These are phyloP conservation scores for Pestalotiopsis sp. DNA, from an alignment of 2,329 filamentous ascomycete genomes.

Conservation along the genomic window DNA sequence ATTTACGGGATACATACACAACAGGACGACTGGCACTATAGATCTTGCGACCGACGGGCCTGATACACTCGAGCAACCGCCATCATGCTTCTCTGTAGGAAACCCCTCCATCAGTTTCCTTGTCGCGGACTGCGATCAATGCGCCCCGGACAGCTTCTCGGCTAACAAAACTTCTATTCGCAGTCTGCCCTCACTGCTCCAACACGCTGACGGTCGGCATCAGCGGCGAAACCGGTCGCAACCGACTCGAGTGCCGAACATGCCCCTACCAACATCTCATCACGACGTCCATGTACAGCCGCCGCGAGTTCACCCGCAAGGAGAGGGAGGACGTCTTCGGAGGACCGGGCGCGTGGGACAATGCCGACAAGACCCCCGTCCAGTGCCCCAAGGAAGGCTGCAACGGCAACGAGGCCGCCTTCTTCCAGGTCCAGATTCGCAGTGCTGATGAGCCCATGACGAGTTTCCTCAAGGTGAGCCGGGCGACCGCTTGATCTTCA, in stretches of 20 bases:
- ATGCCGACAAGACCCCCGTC: slow-evolving; percentile 81
- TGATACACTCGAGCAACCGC: not conserved
- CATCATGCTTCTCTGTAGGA: slow-evolving; percentile 19
- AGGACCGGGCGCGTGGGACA: slow-evolving; percentile 85
- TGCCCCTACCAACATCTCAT: slow-evolving; percentile 92
- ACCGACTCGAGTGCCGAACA: slow-evolving; percentile 92
- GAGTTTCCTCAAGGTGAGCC: slow-evolving; percentile 83
- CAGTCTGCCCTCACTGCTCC: slow-evolving; percentile 82
- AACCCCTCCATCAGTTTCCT: not conserved
- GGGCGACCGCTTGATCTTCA: not conserved
- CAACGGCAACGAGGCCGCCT: slow-evolving; percentile 83
- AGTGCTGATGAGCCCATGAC: slow-evolving; percentile 99
- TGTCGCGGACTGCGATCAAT: slow-evolving; percentile 24
- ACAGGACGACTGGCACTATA: not conserved
- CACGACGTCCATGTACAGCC: slow-evolving; percentile 76
- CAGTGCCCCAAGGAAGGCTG: slow-evolving; percentile 85
- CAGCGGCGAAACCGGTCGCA: slow-evolving; percentile 57
- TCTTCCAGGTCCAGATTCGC: slow-evolving; percentile 96
- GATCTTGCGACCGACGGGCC: not conserved
- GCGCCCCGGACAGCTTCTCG: not conserved
- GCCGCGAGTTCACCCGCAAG: slow-evolving; percentile 84
- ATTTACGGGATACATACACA: not conserved
- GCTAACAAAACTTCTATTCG: not conserved
- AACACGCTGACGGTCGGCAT: slow-evolving; percentile 79
- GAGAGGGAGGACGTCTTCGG: slow-evolving; percentile 90